Base-by-base conservation (phyloP, 2,329 filamentous ascomycete genomes). In the Monosporascus sp. region DNA sequence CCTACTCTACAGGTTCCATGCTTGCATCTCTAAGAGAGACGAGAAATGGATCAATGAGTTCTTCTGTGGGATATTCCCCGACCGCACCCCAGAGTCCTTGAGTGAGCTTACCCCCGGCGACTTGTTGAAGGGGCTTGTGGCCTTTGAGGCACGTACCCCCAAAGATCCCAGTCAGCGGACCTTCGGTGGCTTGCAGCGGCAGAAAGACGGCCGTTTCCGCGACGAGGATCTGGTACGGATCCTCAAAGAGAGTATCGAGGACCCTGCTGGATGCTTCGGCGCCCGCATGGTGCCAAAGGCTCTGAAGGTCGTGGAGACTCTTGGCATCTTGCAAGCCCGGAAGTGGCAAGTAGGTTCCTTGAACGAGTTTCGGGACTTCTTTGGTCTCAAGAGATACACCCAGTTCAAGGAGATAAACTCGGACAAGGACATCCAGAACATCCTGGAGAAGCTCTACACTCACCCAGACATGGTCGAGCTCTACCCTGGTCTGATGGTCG, bases 401-500 rank as follows among this genome's bases (percentile, higher is more conserved):
- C 78, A 67, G 0, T 86, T 87, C 61, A 74, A 74, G 50, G 80
- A 84, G 44, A 82, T 87, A 62, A 85, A 80, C 58, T 69, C 73
- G 1, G 74, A 86, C 57, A 71, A 73, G 2, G 74, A 81, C n/a
- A 78, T 86, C 31, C 76, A 78, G 1, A 71, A 77, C 27, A 71
- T 76, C 7, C 73, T 87, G 4, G 77, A 80, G 55, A 74, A 80
- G 58, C 70, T 87, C 14, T 87, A 87, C 66, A 76, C 78, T 22
- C 75, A 84, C 48, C 83, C 84, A 0, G 85, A 87, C 58, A 80
- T 79, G 64, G 82, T 89, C 14, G 86, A 89, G 63, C 73, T 89
- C 6, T 89, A 89, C 62, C 85, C 86, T 0, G 86, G 86, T 9
- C 69, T 89, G 1, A 78, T 88, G 56, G 72, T 80, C n/a, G 82